Evolutionary conservation across 805 yeast species (phyloP).

Genomic region (Metschnikowia continentalis): DNA sequence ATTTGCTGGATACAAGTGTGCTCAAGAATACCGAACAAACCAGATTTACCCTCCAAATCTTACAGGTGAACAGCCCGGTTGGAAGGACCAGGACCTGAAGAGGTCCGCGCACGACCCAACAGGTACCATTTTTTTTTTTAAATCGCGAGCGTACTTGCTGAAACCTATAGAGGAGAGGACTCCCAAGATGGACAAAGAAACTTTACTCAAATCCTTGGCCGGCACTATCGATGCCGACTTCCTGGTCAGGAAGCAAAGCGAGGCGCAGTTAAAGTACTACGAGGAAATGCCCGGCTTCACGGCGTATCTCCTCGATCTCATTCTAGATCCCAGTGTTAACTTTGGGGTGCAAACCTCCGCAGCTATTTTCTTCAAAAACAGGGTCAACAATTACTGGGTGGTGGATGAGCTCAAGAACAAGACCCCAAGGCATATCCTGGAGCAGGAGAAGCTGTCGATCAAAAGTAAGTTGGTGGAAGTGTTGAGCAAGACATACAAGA

Average conservation of each 20-base stretch:
- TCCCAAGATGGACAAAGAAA: slow-evolving; percentile 43
- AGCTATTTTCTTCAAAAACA: slow-evolving; percentile 42
- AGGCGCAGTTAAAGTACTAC: slow-evolving; percentile 44
- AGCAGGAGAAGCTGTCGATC: slow-evolving; percentile 32
- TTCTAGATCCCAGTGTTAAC: slow-evolving; percentile 40
- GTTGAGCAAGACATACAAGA: slow-evolving; percentile 30
- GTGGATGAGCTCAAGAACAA: slow-evolving; percentile 30
- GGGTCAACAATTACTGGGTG: slow-evolving; percentile 37
- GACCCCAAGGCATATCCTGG: slow-evolving; percentile 23
- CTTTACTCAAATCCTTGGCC: slow-evolving; percentile 46
- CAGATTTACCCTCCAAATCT: too few relatives aligned
- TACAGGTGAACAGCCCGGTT: too few relatives aligned
- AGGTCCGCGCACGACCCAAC: slow-evolving; percentile 3
- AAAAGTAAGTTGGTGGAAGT: slow-evolving; percentile 37
- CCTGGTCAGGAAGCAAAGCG: slow-evolving; percentile 49
- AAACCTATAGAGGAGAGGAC: not conserved
- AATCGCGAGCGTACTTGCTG: not conserved
- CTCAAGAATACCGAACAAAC: not conserved
- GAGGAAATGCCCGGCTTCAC: slow-evolving; percentile 60
- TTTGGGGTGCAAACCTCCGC: slow-evolving; percentile 43
- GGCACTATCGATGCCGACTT: slow-evolving; percentile 53
- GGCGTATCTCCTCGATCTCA: slow-evolving; percentile 47
- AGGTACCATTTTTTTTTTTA: not conserved
- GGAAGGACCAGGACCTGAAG: not conserved
- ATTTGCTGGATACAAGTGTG: not conserved